Percentiles rank a stretch among this genome's conserved stretches.
These are phyloP conservation scores for Pseudozyma pruni DNA, from an alignment of 1,284 basidiomycete genomes.

Conservation along the genomic window DNA sequence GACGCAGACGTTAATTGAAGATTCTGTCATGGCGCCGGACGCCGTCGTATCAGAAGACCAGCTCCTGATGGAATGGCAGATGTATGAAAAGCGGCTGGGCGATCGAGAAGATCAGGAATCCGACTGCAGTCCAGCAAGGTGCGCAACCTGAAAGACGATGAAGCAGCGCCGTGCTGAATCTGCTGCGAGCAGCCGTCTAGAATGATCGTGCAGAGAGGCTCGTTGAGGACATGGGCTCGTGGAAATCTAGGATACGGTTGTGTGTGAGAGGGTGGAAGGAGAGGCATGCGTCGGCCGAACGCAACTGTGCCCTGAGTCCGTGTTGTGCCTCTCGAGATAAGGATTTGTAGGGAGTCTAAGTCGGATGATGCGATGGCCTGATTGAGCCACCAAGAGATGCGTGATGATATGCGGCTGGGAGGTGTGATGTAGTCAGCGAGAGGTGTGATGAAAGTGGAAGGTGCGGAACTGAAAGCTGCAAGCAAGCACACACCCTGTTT, in stretches of 20 bases:
- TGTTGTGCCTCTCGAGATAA: too few relatives aligned
- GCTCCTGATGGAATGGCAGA: constrained; percentile 1
- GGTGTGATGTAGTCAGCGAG: background rate
- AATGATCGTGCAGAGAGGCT: background rate
- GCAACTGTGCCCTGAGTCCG: too few relatives aligned
- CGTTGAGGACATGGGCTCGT: background rate
- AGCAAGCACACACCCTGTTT: background rate
- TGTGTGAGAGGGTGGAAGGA: too few relatives aligned
- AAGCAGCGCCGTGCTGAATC: too few relatives aligned
- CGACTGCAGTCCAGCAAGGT: too few relatives aligned
- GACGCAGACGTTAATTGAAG: constrained; percentile 55
- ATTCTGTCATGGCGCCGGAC: constrained; percentile 27
- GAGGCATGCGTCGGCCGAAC: too few relatives aligned
- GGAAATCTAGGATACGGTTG: too few relatives aligned
- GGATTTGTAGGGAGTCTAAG: too few relatives aligned
- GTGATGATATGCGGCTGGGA: background rate
- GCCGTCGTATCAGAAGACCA: constrained; percentile 9
- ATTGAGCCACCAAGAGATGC: background rate
- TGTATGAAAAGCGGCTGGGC: too few relatives aligned
- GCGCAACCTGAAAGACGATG: too few relatives aligned
- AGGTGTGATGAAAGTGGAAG: constrained; percentile 8
- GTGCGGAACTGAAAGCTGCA: constrained; percentile 4
- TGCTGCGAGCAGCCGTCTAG: background rate
- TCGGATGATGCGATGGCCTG: too few relatives aligned
- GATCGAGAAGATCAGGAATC: background rate